These are phyloP conservation scores for Phlebiopsis gigantea DNA, from an alignment of 768 basidiomycete species.

Conservation along the genomic window DNA sequence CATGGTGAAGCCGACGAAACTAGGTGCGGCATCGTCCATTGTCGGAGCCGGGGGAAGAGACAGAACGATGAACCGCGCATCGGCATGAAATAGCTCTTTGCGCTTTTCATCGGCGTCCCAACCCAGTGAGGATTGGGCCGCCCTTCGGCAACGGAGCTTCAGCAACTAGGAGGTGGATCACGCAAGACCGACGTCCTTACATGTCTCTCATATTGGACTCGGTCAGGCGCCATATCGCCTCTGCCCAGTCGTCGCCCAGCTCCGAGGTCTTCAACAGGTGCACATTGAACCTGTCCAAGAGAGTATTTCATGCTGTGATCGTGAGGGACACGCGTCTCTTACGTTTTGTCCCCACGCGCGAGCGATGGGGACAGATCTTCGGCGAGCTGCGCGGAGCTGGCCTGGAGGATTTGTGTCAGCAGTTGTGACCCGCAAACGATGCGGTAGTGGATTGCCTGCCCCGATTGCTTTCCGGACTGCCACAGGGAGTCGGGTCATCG, in stretches of 20 bases:
- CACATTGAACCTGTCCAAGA: neutral
- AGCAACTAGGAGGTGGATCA: neutral
- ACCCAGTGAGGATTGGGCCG: slow-evolving; percentile 48
- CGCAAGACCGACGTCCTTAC: slow-evolving; percentile 20
- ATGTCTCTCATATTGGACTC: slow-evolving; percentile 54
- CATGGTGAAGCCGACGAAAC: slow-evolving; percentile 38
- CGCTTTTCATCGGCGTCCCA: slow-evolving; percentile 56
- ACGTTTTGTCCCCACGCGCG: neutral
- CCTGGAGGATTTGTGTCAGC: neutral
- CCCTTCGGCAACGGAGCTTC: neutral
- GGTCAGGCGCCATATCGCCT: slow-evolving; percentile 45
- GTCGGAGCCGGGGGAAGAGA: neutral
- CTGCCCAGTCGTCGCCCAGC: slow-evolving; percentile 31
- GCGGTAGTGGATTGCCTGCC: neutral
- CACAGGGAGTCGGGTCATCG: neutral
- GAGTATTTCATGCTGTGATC: neutral
- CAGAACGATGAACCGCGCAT: slow-evolving; percentile 58
- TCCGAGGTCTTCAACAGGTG: slow-evolving; percentile 15
- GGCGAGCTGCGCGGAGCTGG: neutral
- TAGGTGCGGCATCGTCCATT: slow-evolving; percentile 24
- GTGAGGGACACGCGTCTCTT: neutral
- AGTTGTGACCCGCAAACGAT: neutral
- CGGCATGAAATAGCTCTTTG: slow-evolving; percentile 52
- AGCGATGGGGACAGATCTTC: neutral
- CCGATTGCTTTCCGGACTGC: slow-evolving; percentile 6